phyloP scores from a whole-genome alignment of 192 early-diverging fungal genomes.

The Rhizophagus prolifer region DNA sequence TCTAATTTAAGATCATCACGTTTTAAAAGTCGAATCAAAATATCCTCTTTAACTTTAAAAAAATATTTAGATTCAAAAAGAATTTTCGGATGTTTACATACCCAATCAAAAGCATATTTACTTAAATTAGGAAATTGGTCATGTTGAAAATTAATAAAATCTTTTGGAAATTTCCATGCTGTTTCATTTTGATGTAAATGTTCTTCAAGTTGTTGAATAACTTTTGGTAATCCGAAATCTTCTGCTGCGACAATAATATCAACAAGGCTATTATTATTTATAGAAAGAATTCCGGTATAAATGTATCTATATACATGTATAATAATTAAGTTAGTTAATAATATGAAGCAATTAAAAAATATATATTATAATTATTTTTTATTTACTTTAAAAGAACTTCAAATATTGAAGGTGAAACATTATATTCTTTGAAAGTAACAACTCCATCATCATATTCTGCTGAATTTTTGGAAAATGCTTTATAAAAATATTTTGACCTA shows the following conservation, averaged over 20 bases:
- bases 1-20: background rate
- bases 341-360: no score
- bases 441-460: background rate
- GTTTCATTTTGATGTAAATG: background rate
- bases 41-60: background rate
- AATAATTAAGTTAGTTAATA: background rate
- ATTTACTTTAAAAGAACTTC: slow-evolving; percentile 5
- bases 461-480: background rate
- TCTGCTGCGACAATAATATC: background rate
- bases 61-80: slow-evolving; percentile 10
- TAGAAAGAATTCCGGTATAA: slow-evolving; percentile 8
- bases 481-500: background rate
- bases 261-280: background rate
- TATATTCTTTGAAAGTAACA: background rate
- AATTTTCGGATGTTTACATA: background rate
- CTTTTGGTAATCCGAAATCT: background rate
- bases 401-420: background rate
- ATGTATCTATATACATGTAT: background rate
- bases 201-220: background rate
- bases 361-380: no score
- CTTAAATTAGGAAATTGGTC: background rate
- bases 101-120: background rate
- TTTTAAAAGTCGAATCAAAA: background rate
- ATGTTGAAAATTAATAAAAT: background rate
- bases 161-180: background rate